Evolutionary conservation across 352 stramenopile genomes (phyloP), one percentile per base, ranked within the genome.

Genomic region (Phytopythium montanum): DNA sequence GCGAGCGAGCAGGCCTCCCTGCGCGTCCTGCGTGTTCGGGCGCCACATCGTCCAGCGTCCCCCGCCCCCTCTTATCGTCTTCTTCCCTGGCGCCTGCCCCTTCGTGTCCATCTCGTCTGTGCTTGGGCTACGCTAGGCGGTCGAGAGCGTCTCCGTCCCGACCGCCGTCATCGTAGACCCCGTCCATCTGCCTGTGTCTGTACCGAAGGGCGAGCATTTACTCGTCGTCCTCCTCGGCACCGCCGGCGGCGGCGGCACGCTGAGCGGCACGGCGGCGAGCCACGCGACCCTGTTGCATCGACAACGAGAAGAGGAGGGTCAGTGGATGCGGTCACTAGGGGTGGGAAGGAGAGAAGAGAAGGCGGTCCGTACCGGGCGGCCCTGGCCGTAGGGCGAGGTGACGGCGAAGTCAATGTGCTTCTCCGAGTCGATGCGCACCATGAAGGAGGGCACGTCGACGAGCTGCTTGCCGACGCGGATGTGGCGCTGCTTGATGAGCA

Each of bases 391-490:
- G 36, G 97, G 97, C 56, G 95, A 99, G 66, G 95, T 98, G 65
- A 98, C 83, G 54, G 96, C 75, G 79, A 99, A 99, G 85, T 99
- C 97, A 90, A 99, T 99, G 94, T 99, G 97, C 86, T 99, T 99
- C 84, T 99, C 97, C 56, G 92, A 98, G 82, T 99, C 92, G 62
- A 98, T 95, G 65, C 97, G 93, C 26, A 99, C 97, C 64, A 99
- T 97, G 90, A 99, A 99, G 48, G 94, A 98, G 23, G 97, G 96
- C 26, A 99, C 94, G 79, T 99, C 98, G 42, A 99, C 97, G 51
- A 99, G 83, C 79, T 99, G 96, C 73, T 97, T 98, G 80, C 97
- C 97, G 60, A 99, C 97, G 64, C 96, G 91, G 77, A 99, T 99
- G 93, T 99, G 97, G 75, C 97, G 92, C 82, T 99, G 97, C 69